phyloP scores from a whole-genome alignment of 1,139 yeast genomes.

The Yamadazyma conglobata region DNA sequence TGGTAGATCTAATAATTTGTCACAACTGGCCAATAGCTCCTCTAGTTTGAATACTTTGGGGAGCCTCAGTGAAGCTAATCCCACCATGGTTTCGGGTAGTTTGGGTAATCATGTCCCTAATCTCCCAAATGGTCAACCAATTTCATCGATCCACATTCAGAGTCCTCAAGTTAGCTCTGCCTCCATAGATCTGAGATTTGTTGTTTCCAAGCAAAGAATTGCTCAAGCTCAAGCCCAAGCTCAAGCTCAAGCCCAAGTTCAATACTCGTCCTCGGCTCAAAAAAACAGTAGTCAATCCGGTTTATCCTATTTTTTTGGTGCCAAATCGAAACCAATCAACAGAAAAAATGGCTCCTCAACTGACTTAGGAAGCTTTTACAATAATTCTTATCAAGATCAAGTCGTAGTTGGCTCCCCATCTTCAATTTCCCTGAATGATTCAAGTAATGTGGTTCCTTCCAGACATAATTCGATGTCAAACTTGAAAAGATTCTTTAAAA shows the following conservation, averaged over 20 bases:
- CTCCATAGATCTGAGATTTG: constrained; percentile 67
- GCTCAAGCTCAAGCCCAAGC: constrained; percentile 56
- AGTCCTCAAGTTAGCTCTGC: constrained; percentile 59
- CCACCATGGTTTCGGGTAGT: constrained; percentile 4
- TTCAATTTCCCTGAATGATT: constrained; percentile 37
- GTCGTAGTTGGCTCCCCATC: constrained; percentile 35
- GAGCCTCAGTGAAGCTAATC: constrained; percentile 13
- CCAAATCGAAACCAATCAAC: constrained; percentile 29
- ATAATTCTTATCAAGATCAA: constrained; percentile 36
- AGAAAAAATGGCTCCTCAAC: constrained; percentile 33
- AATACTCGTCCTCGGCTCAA: constrained; percentile 31
- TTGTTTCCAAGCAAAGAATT: constrained; percentile 67
- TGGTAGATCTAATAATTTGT: constrained; percentile 30
- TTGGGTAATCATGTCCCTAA: constrained; percentile 34
- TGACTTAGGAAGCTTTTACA: constrained; percentile 46
- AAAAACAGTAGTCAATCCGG: constrained; percentile 47
- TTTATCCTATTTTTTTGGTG: constrained; percentile 43
- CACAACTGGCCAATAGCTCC: constrained; percentile 17
- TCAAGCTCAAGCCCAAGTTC: constrained; percentile 44
- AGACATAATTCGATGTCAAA: constrained; percentile 76
- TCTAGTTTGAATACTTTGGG: constrained; percentile 15
- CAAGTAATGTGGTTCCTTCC: constrained; percentile 21
- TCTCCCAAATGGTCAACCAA: constrained; percentile 52
- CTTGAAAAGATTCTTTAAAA: constrained; percentile 57
- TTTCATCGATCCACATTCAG: constrained; percentile 59